Base-by-base conservation (phyloP, 495 filamentous ascomycete genomes). In the Aspergillus cristatus region DNA sequence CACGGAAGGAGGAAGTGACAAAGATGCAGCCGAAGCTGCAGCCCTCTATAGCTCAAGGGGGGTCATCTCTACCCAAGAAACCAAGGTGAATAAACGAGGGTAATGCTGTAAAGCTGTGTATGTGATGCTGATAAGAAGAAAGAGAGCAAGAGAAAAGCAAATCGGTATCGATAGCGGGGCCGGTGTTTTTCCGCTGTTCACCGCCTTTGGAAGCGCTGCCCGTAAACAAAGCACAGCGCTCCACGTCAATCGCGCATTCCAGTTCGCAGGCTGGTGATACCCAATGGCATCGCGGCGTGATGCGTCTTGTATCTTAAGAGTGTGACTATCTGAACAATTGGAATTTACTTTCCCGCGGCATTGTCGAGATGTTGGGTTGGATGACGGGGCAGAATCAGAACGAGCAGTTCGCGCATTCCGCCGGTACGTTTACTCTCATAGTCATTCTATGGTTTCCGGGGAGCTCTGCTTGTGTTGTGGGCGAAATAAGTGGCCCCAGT, bases 11-110 rank as follows among this genome's bases (percentile, higher is more conserved):
- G 41, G 15, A 32, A 36, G 48, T 55, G 58, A 62, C 55, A 62
- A 57, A 62, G 54, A 53, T 55, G 53, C 55, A 62, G 58, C 58
- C 54, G 55, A 57, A 57, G 58, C 58, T 54, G 58, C 55, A 62
- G 53, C 55, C 56, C 57, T 61, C 57, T 61, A 61, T 40, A 48
- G 18, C 45, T 55, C 54, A 30, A 34, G 35, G 37, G 35, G 35
- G 47, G 15, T 51, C 51, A 58, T 55, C 30, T 50, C 34, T 11
- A 34, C 20, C 4, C 20, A 20, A 22, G 35, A 40, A 18, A 32
- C 17, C 26, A 28, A 36, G 37, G 34, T 32, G 18, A 37, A 38
- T 35, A 41, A 42, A 32, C n/a, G n/a, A n/a, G n/a, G n/a, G n/a
- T n/a, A n/a, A n/a, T n/a, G n/a, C n/a, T n/a, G n/a, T n/a, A 29